Evolutionary conservation across 768 basidiomycete genomes (phyloP), one percentile per base, ranked within the genome.

Genomic region (Panus rudis): DNA sequence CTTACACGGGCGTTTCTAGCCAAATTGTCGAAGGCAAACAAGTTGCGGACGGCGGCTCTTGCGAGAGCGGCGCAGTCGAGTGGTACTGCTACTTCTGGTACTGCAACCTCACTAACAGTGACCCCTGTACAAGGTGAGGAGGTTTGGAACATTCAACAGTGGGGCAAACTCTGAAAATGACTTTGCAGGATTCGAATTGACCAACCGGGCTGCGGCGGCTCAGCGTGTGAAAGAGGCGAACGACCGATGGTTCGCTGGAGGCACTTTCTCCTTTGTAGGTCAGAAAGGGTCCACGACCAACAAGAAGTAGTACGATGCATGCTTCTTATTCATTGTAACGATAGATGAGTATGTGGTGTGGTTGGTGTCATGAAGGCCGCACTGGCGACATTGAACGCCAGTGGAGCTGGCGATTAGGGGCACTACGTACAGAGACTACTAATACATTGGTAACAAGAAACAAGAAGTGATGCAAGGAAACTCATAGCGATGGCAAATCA

Each of bases 1-100:
- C 33, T 17, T 35, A 30, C 33, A 25, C 25, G 20, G 45, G 40
- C 28, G 39, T 19, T 13, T 39, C 17, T 57, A 96, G 96, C 96
- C 34, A 98, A 98, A 72, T 68, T 99, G 64, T 94, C 92, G 22
- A 92, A 97, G 66, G 79, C 82, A 38, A 96, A 96, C 68, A 92
- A 91, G 57, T 70, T 94, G 40, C 82, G 96, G 26, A 86, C 87
- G 3, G 84, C 91, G 26, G 78, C 88, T 17, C 76, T 97, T 51
- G 79, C 85, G 34, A 73, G 84, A 47, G 81, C 85, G 25, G 84
- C 84, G 19, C 80, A 84, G 58, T 67, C 38, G 56, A 50, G 24
- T 47, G 64, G 64, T n/a, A 57, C 71, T 11, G 65, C 66, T 24
- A 67, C 67, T 14, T 89, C 88, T 0, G 94, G 94, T 21, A 92